Base-by-base conservation (phyloP, 1,139 yeast species). In the Kodamaea arcana region DNA sequence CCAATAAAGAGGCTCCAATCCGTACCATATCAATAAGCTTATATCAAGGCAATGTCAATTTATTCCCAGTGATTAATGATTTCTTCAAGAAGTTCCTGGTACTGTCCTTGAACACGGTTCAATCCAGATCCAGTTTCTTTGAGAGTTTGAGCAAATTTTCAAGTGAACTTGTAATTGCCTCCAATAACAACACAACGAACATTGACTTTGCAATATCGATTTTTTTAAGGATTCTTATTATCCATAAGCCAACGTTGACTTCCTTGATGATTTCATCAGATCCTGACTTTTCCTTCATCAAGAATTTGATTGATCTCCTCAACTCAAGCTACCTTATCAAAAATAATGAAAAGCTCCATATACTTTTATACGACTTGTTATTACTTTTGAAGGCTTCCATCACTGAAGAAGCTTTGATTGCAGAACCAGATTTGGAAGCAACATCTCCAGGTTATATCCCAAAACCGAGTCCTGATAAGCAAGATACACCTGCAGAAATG, bases 331-430 rank as follows among this genome's bases (percentile, higher is more conserved):
- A 68, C 21, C 57, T 78, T 36, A 35, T 48, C 1, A 34, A 62
- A 3, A 60, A 57, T 24, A 69, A 69, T 46, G 74, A 75, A 32
- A 75, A 75, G 43, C 52, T 82, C 40, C 75, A 73, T 46, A 75
- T 82, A 35, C 58, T 82, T 42, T 58, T 82, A 2, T 80, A 80
- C 47, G 92, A 83, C 51, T 64, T 82, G 30, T 56, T 82, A 27
- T 58, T 79, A 3, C 71, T 84, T 3, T 60, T 81, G 48, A 80
- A 79, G 48, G 56, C 57, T 2, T 51, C 66, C 2, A 43, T 66
- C 8, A 54, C 63, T 2, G 59, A 48, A 30, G 47, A 37, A 24
- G 33, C 52, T 5, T 45, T 47, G 10, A 23, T 42, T 9, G 39
- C 34, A 13, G 56, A 47, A 17, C 32, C 34, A 14, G 48, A 36